A percentile compares a stretch with the other conserved stretches of the same genome.
Evolutionary conservation across 1,284 basidiomycete genomes (phyloP).

Genomic region (Ceratobasidium sp.): DNA sequence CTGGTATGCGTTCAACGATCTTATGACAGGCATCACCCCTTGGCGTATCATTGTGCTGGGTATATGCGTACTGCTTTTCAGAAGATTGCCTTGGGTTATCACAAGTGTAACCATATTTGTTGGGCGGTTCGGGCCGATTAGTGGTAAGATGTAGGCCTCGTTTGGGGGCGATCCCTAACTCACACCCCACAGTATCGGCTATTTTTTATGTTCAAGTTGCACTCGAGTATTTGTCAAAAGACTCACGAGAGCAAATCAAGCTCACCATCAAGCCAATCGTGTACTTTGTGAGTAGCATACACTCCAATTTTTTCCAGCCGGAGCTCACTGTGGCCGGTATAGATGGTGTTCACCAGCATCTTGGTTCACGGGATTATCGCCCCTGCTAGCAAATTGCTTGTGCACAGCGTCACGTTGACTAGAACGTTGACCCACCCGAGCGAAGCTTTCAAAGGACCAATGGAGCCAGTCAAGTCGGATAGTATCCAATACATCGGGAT

Average conservation of each 20-base stretch:
- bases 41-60: slow-evolving; percentile 21
- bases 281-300: slow-evolving; percentile 9
- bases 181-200: slow-evolving; percentile 2
- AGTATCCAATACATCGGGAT: slow-evolving; percentile 20
- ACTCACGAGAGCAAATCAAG: slow-evolving; percentile 26
- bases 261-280: slow-evolving; percentile 21
- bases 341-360: slow-evolving; percentile 37
- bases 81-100: slow-evolving; percentile 26
- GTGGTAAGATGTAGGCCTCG: not conserved
- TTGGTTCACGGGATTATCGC: slow-evolving; percentile 25
- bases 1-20: slow-evolving; percentile 33
- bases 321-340: not conserved
- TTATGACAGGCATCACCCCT: not conserved
- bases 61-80: slow-evolving; percentile 26
- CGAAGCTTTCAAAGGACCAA: not conserved
- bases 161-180: no score
- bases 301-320: no score
- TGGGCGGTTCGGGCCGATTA: slow-evolving; percentile 35
- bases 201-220: slow-evolving; percentile 35
- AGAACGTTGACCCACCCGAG: slow-evolving; percentile 3
- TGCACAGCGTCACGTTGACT: slow-evolving; percentile 21
- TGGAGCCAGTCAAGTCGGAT: not conserved
- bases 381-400: slow-evolving; percentile 4
- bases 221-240: slow-evolving; percentile 34
- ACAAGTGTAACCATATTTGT: slow-evolving; percentile 18